Conservation (phyloP, 1,284 basidiomycete genomes). For the Wallemia ichthyophaga region DNA sequence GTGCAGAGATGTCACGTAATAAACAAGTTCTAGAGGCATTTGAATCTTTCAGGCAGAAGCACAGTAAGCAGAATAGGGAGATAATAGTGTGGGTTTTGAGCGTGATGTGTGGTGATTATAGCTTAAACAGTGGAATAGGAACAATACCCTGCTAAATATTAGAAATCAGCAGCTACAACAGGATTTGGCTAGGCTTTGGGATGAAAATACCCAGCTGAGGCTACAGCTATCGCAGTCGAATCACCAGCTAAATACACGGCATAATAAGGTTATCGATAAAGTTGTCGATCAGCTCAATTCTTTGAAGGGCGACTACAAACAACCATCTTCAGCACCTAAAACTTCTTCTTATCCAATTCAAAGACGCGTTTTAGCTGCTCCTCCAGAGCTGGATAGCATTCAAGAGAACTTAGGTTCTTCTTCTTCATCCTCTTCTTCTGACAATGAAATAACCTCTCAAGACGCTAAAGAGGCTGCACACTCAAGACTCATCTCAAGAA, state of each 20-base stretch:
- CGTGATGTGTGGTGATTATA: not conserved
- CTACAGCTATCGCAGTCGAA: not conserved
- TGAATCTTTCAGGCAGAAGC: not conserved
- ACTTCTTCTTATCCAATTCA: not conserved
- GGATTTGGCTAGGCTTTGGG: not conserved
- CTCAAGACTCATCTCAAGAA: not conserved
- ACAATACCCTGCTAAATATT: not conserved
- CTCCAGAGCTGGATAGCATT: not conserved
- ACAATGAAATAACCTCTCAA: not conserved
- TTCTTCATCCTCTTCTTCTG: not conserved
- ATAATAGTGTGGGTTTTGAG: not conserved
- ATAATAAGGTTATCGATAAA: not conserved
- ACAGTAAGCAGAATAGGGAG: not conserved
- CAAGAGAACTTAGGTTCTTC: no score
- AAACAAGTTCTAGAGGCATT: not conserved
- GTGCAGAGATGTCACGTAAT: not conserved
- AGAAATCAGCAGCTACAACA: not conserved
- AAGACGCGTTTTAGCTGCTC: not conserved
- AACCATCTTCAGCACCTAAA: no score
- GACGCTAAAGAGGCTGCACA: not conserved
- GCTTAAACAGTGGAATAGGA: not conserved
- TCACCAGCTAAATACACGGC: not conserved
- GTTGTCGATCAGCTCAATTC: not conserved
- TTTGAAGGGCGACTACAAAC: not conserved
- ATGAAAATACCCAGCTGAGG: not conserved